Evolutionary conservation across 345 rosid genomes (phyloP).

Genomic region (Anacardium occidentale): DNA sequence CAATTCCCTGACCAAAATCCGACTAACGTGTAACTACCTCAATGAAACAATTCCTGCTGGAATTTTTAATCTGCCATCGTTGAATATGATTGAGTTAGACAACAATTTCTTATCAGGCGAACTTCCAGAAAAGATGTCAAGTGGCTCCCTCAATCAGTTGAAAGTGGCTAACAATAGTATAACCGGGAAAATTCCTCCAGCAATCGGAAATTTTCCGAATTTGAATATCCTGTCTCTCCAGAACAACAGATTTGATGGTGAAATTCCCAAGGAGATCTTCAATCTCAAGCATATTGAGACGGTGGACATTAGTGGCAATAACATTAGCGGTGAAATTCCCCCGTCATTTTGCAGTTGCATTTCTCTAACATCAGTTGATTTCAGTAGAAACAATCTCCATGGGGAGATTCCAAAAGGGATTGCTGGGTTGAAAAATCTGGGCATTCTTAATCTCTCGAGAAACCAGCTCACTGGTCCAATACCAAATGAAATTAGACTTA

Average conservation of each 20-base stretch:
- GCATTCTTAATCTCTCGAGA: conserved; percentile 64
- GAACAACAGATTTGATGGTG: conserved; percentile 52
- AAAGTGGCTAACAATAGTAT: conserved; percentile 56
- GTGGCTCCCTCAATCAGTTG: conserved; percentile 38
- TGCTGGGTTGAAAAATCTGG: conserved; percentile 40
- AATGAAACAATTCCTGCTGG: conserved; percentile 73
- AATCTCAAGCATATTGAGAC: conserved; percentile 39
- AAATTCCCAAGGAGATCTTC: conserved; percentile 57
- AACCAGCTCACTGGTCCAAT: conserved; percentile 69
- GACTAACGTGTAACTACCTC: conserved; percentile 52
- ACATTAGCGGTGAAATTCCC: conserved; percentile 62
- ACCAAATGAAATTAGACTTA: conserved; percentile 57
- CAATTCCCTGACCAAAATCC: conserved; percentile 52
- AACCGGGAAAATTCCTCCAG: conserved; percentile 63
- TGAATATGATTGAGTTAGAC: conserved; percentile 46
- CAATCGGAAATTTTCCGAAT: conserved; percentile 46
- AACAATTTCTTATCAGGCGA: conserved; percentile 74
- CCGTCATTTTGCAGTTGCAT: conserved; percentile 41
- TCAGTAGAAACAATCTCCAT: conserved; percentile 56
- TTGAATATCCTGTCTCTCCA: conserved; percentile 52
- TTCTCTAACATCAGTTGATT: conserved; percentile 56
- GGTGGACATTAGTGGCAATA: conserved; percentile 57
- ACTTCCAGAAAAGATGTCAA: conserved; percentile 63
- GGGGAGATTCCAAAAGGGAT: conserved; percentile 70
- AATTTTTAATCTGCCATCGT: conserved; percentile 50